A percentile compares a stretch with the other conserved stretches of the same genome.
phyloP scores from a whole-genome alignment of 202 grass and related monocot species.

The Schoenoplectus tabernaemontani region DNA sequence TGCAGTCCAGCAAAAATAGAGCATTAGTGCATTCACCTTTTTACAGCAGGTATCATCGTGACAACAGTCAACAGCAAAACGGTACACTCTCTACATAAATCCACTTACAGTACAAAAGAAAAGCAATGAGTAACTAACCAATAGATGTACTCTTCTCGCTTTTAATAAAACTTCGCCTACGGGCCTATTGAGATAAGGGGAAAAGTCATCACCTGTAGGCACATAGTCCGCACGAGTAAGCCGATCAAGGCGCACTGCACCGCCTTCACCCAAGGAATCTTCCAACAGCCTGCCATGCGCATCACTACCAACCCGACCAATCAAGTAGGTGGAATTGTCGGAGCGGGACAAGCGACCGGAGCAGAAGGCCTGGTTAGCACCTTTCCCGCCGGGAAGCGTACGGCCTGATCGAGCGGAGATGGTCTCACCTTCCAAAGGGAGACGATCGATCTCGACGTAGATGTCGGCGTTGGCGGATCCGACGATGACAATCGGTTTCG shows the following conservation, averaged over 20 bases:
- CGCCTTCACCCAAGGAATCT: slow-evolving; percentile 42
- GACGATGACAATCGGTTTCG: slow-evolving; percentile 57
- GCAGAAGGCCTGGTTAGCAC: slow-evolving; percentile 93
- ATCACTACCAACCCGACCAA: slow-evolving; percentile 71
- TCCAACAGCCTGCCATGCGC: slow-evolving; percentile 81
- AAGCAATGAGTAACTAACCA: neutral
- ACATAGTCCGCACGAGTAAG: slow-evolving; percentile 34
- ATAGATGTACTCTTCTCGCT: no score
- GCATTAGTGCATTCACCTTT: no score
- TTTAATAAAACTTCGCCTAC: no score
- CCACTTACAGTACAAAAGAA: neutral
- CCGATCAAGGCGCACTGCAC: neutral
- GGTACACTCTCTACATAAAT: no score
- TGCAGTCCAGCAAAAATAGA: no score
- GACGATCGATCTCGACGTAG: slow-evolving; percentile 87
- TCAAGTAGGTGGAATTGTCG: slow-evolving; percentile 48
- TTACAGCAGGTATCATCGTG: no score
- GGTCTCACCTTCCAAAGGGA: slow-evolving; percentile 68
- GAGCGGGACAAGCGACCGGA: slow-evolving; percentile 54
- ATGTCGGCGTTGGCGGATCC: slow-evolving; percentile 98
- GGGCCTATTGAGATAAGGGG: no score
- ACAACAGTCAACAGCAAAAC: no score
- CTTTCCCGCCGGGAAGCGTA: slow-evolving; percentile 73
- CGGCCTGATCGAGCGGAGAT: slow-evolving; percentile 45
- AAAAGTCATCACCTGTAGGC: slow-evolving; percentile 28